Conservation (phyloP, 768 basidiomycete genomes). For the Trametes punicea region DNA sequence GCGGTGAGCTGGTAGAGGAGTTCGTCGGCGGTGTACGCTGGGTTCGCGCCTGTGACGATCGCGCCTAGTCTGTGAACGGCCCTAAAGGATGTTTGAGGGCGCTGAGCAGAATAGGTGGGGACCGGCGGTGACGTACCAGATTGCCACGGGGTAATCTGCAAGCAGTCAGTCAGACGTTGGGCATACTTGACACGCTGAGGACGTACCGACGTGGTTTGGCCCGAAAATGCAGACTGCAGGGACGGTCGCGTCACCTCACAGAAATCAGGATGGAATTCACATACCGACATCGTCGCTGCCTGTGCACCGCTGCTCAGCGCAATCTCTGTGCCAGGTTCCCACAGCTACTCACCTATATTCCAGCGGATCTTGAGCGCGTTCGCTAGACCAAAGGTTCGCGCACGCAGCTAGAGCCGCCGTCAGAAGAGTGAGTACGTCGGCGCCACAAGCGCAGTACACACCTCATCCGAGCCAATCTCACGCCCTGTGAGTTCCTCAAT, state of each 20-base stretch:
- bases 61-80: constrained; percentile 56
- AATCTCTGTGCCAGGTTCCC: background rate
- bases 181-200: background rate
- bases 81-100: constrained; percentile 18
- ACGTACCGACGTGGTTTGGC: constrained; percentile 39
- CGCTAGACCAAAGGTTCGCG: constrained; percentile 46
- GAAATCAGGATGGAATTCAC: constrained; percentile 18
- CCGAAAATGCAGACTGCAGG: constrained; percentile 59
- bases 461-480: constrained; percentile 40
- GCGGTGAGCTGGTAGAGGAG: constrained; percentile 31
- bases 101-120: background rate
- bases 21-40: constrained; percentile 31
- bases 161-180: background rate
- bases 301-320: constrained; percentile 17
- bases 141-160: constrained; percentile 24
- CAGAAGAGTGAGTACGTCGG: background rate
- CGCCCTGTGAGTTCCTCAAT: constrained; percentile 50
- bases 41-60: constrained; percentile 43
- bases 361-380: constrained; percentile 43
- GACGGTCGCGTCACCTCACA: background rate
- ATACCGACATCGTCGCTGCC: constrained; percentile 51
- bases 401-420: constrained; percentile 49
- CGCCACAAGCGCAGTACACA: constrained; percentile 15
- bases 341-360: constrained; percentile 36
- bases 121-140: constrained; percentile 21